These are phyloP conservation scores for Pseudocercospora crystallina DNA, from an alignment of 2,329 filamentous ascomycete genomes.

Conservation along the genomic window DNA sequence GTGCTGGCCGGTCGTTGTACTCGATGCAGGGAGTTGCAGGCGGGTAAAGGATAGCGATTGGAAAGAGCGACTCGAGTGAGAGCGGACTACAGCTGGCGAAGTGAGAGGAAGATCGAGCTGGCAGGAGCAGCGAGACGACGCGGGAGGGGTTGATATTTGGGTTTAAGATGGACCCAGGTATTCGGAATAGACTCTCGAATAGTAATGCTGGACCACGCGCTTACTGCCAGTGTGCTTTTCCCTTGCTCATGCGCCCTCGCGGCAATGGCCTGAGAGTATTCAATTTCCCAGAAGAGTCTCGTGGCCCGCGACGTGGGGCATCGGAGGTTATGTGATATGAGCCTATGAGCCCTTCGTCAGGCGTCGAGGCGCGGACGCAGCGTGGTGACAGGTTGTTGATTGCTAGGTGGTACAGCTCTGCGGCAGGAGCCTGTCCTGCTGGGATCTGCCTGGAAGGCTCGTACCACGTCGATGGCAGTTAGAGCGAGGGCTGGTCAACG, in stretches of 20 bases:
- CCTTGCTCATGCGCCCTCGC: constrained; percentile 19
- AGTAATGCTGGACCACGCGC: background rate
- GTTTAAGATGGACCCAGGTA: constrained; percentile 20
- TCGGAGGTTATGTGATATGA: constrained; percentile 7
- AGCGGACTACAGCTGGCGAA: background rate
- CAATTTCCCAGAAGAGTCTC: background rate
- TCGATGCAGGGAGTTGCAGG: constrained; percentile 7
- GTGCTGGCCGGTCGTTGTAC: constrained; percentile 6
- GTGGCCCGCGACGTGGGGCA: constrained; percentile 11
- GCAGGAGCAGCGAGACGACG: constrained; percentile 12
- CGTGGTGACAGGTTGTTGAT: background rate
- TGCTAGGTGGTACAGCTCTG: constrained; percentile 13
- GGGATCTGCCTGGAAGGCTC: background rate
- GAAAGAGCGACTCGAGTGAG: background rate
- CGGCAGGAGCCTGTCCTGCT: background rate
- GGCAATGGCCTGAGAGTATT: constrained; percentile 1
- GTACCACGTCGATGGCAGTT: background rate
- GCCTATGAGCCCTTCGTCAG: constrained; percentile 1
- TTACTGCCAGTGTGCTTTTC: background rate
- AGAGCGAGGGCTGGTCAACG: background rate
- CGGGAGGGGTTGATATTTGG: constrained; percentile 17
- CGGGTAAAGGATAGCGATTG: constrained; percentile 1
- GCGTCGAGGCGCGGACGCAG: constrained; percentile 2
- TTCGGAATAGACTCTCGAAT: constrained; percentile 8
- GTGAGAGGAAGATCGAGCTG: constrained; percentile 2